These are phyloP conservation scores for Cymbopogon citratus DNA, from an alignment of 176 grass and related monocot genomes.

Conservation along the genomic window DNA sequence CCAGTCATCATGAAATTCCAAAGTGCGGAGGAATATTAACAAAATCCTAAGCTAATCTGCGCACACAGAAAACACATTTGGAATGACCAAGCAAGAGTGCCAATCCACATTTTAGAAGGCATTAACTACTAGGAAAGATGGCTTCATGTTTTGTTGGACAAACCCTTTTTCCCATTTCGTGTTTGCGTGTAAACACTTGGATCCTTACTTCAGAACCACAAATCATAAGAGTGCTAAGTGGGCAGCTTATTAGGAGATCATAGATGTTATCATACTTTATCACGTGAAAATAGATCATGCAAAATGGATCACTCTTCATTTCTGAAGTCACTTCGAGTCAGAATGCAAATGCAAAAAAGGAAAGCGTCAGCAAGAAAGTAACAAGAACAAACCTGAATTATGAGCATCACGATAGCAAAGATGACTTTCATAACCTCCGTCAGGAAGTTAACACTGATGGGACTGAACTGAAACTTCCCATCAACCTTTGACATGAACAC, in stretches of 20 bases:
- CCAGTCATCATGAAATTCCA: neutral
- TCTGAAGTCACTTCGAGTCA: neutral
- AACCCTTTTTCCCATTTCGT: neutral
- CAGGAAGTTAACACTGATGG: conserved; percentile 93
- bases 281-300: neutral
- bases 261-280: neutral
- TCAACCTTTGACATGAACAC: conserved; percentile 98
- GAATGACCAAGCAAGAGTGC: neutral
- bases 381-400: conserved; percentile 67
- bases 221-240: neutral
- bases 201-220: neutral
- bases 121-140: neutral
- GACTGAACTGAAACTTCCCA: conserved; percentile 93
- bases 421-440: conserved; percentile 83
- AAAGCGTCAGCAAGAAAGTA: neutral
- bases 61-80: neutral
- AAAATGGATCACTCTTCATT: neutral
- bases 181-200: neutral
- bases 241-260: neutral
- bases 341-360: neutral
- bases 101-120: neutral
- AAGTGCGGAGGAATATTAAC: neutral
- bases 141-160: neutral
- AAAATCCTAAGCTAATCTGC: neutral
- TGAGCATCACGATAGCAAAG: conserved; percentile 85